Evolutionary conservation across 2,329 filamentous ascomycete species (phyloP), one percentile per base, ranked within the genome.

Genomic region (Alternaria brassicicola): DNA sequence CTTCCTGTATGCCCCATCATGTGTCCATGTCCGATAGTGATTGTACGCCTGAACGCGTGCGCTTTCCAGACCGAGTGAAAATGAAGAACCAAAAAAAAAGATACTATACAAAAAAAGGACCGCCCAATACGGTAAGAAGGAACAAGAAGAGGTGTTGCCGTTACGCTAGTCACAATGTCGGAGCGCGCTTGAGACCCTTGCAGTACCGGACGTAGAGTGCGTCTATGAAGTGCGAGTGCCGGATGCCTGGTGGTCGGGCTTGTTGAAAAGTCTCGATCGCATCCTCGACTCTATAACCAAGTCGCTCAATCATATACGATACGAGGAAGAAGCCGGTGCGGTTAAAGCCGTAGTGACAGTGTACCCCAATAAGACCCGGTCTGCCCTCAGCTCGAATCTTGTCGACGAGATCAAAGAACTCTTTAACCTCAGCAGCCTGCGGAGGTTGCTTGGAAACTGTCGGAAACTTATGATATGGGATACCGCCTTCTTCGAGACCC

Each of bases 321-420:
- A 92, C 89, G 49, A 98, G 87, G 72, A 97, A 91, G 75, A 94
- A 97, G 0, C 94, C 94, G 0, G 94, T 97, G 21, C 93, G 86
- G 75, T 98, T 97, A 80, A 96, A 97, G 0, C 94, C 94, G 68
- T 97, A 97, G 72, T 98, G 94, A 70, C 94, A 98, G 75, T 98
- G 94, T 0, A 97, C 92, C 2, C 89, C 93, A 50, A 97, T 85
- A 46, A 89, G 54, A 13, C 64, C 53, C 35, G 69, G 55, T 76
- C 79, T 61, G 1, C 57, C 54, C 35, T 74, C 65, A 6, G 52
- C 59, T 1, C 76, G 67, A 2, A 83, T 66, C 5, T 69, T 61
- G 64, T 89, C 85, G 19, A 89, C 82, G 2, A 89, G 73, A 2
- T 80, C 78, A 54, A 87, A 84, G 68, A 89, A 90, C 6, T 82